Base-by-base conservation (phyloP, 2,329 filamentous ascomycete species). In the Orbilia ellipsospora region DNA sequence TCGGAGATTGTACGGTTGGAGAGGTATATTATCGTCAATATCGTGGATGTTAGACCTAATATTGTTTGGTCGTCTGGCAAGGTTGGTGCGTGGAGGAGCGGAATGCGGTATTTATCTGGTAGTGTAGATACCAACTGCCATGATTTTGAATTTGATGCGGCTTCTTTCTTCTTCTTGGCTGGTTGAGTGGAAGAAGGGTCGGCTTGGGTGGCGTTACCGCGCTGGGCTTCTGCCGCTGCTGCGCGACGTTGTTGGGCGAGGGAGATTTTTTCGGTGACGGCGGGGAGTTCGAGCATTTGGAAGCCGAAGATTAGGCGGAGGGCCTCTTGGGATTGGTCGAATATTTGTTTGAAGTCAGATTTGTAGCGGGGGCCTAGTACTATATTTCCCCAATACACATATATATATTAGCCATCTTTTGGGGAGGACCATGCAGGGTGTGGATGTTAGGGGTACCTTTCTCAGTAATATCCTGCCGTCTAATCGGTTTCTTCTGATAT, bases 261-360 rank as follows among this genome's bases (percentile, higher is more conserved):
- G 0, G 93, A 93, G 57, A 92, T 87, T 82, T 93, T 96, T 60
- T 70, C 65, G n/a, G 73, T 77, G 16, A 87, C 88, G 0, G 87
- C 85, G 0, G 95, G 93, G 59, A 98, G 85, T 83, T 97, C 94
- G 2, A 88, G 86, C 86, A 99, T 87, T 81, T 94, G 87, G 93
- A 98, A 97, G n/a, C 95, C 95, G 83, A 97, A 98, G 0, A 90
- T 86, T 1, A 84, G 83, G 56, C 86, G 85, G 44, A 99, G 84
- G 78, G 91, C 87, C 40, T 84, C 83, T 81, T 99, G 94, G 50
- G 94, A 92, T 48, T 87, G 85, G 0, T 88, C 87, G 80, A 97
- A 97, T 2, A 97, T 88, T 12, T 83, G 82, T 81, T 89, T 93
- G 82, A 97, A 98, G 42, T 77, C 66, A 55, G 89, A 86, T 5